Evolutionary conservation across 306 rosid species (phyloP).

Genomic region (Trichosanthes cucumerina): DNA sequence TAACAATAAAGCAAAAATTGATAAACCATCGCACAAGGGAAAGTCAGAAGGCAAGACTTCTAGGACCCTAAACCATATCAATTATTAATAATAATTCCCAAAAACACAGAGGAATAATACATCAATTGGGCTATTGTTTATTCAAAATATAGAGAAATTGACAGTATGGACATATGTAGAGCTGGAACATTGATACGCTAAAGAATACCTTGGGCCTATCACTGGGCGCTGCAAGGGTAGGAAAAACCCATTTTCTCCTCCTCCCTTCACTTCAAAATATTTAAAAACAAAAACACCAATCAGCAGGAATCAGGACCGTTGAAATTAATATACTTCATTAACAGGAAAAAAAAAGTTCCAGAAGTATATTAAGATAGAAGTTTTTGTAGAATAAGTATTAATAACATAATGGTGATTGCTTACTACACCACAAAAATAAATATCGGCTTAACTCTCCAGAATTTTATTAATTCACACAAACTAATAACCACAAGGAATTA

Average conservation of each 20-base stretch:
- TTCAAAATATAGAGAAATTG: background rate
- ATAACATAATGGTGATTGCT: background rate
- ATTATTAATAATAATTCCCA: background rate
- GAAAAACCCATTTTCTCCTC: slow-evolving; percentile 87
- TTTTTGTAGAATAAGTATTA: background rate
- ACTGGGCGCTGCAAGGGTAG: slow-evolving; percentile 43
- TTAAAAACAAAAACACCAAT: slow-evolving; percentile 4
- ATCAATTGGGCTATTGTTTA: background rate
- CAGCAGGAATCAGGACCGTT: background rate
- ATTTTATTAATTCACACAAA: background rate
- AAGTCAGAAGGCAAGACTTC: background rate
- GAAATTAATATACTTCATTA: background rate
- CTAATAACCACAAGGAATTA: background rate
- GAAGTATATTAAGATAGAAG: background rate
- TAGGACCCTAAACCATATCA: background rate
- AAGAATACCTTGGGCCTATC: slow-evolving; percentile 36
- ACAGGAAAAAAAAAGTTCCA: background rate
- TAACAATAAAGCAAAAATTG: background rate
- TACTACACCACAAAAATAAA: background rate
- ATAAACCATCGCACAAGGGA: background rate
- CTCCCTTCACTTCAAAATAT: slow-evolving; percentile 79
- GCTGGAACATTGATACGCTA: background rate
- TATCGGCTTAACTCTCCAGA: background rate
- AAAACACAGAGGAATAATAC: background rate
- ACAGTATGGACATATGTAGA: background rate